A percentile compares a stretch with the other conserved stretches of the same genome.
Evolutionary conservation across 148 eudicot species (phyloP).

Genomic region (Gaultheria prostrata): DNA sequence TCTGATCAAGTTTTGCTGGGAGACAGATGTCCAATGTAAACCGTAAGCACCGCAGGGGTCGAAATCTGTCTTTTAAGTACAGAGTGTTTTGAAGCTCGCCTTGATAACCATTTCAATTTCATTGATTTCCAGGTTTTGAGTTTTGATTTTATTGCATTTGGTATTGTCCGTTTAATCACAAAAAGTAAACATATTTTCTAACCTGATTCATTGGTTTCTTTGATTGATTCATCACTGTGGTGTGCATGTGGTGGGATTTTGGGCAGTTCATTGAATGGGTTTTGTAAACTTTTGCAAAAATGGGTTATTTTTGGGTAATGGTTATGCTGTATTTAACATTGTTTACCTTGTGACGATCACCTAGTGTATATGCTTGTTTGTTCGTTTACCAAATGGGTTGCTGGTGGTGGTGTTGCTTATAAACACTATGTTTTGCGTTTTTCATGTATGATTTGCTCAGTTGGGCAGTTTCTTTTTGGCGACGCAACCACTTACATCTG

Average conservation of each 20-base stretch:
- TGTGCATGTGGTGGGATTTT: conserved; percentile 6
- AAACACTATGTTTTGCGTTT: not conserved
- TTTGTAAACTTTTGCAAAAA: not conserved
- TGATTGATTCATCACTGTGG: not conserved
- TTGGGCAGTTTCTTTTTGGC: not conserved
- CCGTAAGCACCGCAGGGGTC: too few species aligned
- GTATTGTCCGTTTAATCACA: too few species aligned
- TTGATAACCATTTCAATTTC: too few species aligned
- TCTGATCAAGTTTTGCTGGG: too few species aligned
- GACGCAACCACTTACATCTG: not conserved
- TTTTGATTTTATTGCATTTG: too few species aligned
- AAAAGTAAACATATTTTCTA: too few species aligned
- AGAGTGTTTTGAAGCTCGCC: too few species aligned
- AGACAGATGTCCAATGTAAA: too few species aligned
- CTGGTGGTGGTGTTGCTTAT: not conserved
- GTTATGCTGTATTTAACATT: not conserved
- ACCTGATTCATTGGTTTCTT: not conserved
- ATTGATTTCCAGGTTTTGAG: too few species aligned
- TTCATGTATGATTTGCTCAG: not conserved
- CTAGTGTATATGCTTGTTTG: not conserved
- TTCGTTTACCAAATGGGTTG: not conserved
- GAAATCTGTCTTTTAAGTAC: too few species aligned
- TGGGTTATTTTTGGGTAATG: not conserved
- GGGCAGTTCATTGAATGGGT: not conserved
- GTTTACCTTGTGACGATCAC: not conserved